Base-by-base conservation (phyloP, 495 filamentous ascomycete species). In the Podospora appendiculata region DNA sequence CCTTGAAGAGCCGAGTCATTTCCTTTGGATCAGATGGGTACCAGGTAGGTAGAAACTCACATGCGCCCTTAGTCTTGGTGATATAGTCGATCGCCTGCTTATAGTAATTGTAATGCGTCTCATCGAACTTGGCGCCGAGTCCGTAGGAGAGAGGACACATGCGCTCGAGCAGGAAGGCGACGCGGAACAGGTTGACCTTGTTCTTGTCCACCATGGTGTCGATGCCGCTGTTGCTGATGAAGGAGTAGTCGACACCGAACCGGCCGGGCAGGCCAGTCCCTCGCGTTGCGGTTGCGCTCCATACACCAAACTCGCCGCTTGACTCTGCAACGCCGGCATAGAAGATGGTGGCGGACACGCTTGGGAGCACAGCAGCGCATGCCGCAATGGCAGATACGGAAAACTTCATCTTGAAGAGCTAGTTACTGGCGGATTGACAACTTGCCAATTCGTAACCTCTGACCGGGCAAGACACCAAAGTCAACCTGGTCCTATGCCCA, bases 301-400 rank as follows among this genome's bases (percentile, higher is more conserved):
- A 78, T 1, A 71, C 75, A 17, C 75, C 76, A 57, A 80, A 80
- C 56, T 79, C 76, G 34, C 77, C 77, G 49, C 75, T 65, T 13
- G 70, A 75, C 55, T 80, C 73, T 13, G 75, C 72, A 40, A 80
- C 75, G 53, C 77, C 77, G 16, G 74, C 75, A 52, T 77, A 80
- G 60, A 65, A 79, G 49, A 80, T 76, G 7, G 72, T 77, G 9
- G 72, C 73, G 16, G 72, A 69, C 10, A 60, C 72, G 34, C 57
- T 39, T 32, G 63, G 52, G 41, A 59, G 53, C 18, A 68, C 48
- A 9, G 58, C 54, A 39, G 66, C 64, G 17, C 12, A 32, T 33
- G 43, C 43, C 19, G 46, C 46, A 1, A 12, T 9, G 33, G 46
- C 12, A 11, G 46, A 48, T 12, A 48, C n/a, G 1, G 46, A 48